Base-by-base conservation (phyloP, 2,329 filamentous ascomycete species). In the Rhynchosporium graminicola region DNA sequence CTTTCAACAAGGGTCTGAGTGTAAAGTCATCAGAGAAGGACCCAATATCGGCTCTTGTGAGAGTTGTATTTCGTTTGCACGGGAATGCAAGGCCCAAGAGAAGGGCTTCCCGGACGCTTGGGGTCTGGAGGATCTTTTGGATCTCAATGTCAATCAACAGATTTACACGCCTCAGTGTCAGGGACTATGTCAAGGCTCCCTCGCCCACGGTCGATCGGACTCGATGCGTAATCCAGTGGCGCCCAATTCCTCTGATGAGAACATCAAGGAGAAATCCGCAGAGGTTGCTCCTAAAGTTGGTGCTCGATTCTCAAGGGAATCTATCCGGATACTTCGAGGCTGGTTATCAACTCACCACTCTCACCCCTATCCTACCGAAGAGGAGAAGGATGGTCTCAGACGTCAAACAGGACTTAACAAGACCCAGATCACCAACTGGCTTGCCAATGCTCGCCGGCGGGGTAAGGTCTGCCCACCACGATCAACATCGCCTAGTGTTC, bases 351-450 rank as follows among this genome's bases (percentile, higher is more conserved):
- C 86, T 6, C 92, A 97, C 73, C 85, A 84, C 71, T 83, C 89
- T 58, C 90, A 96, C 70, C 93, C 92, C 0, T 97, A 97, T 73
- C 92, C 93, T 4, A 93, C 86, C 40, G 92, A 96, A 48, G 87
- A 92, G 63, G 91, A 97, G 73, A 96, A 94, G 72, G 89, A 92
- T 68, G 83, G 86, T 65, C 80, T 97, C 31, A 89, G 92, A 75
- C 82, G 84, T 52, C 84, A 89, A 69, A 97, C 92, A 0, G 91
- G 92, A 7, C 80, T 97, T 46, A 92, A 86, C 74, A 86, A 91
- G 70, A 89, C 83, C 13, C 93, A 97, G 72, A 94, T 97, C 69
- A 88, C 88, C 10, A 96, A 96, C 74, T 97, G 92, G 92, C 85
- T 97, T 52, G 92, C 92, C 63, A 97, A 97, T 75, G 92, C 92